Conservation (phyloP, 495 filamentous ascomycete species). For the Schizothecium vesticola region DNA sequence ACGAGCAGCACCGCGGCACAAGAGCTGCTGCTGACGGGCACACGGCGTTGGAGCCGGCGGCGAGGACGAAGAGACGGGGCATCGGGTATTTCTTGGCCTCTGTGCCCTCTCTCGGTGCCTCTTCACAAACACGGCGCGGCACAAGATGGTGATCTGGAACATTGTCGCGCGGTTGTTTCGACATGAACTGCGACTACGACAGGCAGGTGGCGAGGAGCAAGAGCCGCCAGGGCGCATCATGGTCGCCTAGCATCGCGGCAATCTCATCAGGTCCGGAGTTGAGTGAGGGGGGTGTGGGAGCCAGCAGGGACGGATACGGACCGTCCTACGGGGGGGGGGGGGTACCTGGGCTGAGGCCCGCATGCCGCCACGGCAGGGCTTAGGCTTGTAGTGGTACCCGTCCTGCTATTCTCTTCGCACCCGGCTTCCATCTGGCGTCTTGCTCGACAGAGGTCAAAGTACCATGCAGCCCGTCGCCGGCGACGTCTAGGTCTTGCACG, state of each 20-base stretch:
- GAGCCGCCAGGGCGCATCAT: conserved; percentile 8
- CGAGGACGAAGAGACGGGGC: conserved; percentile 1
- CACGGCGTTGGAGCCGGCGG: not conserved
- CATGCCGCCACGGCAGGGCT: conserved; percentile 7
- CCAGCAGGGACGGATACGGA: not conserved
- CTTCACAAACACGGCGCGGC: not conserved
- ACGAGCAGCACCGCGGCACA: conserved; percentile 15
- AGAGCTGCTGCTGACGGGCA: not conserved
- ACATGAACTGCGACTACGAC: not conserved
- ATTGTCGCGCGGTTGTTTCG: conserved; percentile 16
- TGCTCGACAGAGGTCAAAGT: conserved; percentile 1
- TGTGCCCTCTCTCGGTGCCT: not conserved
- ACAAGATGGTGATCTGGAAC: not conserved
- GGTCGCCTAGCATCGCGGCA: conserved; percentile 12
- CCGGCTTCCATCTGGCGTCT: not conserved
- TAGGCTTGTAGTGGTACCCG: conserved; percentile 10
- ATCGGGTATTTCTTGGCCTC: not conserved
- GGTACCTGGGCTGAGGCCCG: conserved; percentile 11
- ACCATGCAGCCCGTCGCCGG: not conserved
- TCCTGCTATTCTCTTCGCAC: not conserved
- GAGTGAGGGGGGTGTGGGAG: not conserved
- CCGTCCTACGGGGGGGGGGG: not conserved
- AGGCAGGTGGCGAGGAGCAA: not conserved
- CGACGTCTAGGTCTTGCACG: not conserved
- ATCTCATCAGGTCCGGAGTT: not conserved